Evolutionary conservation across 306 rosid species (phyloP), one percentile per base, ranked within the genome.

Genomic region (Cucumis hystrix): DNA sequence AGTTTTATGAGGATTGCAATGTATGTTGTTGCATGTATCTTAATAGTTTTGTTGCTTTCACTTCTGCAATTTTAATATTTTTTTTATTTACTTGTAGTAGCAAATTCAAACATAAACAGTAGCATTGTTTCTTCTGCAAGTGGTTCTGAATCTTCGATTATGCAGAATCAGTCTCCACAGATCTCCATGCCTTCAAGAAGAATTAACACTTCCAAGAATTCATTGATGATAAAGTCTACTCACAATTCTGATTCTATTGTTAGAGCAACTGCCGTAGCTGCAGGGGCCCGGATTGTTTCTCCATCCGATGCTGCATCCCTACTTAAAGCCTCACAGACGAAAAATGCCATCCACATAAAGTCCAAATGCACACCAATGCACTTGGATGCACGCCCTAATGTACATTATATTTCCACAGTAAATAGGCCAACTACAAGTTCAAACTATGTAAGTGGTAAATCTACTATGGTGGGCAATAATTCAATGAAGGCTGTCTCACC

Each of bases 271-370:
- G 84, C 90, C 0, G 87, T 88, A 57, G 90, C 91, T 66, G 87
- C 83, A 63, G 93, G 90, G 47, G 90, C 93, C 17, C 88, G 84
- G 14, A 83, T 87, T 67, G 90, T 81, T 81, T 83, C 89, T n/a
- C 82, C 82, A 30, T 85, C 88, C 17, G 89, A 83, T 79, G 79
- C 84, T 77, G 83, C 65, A 37, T 87, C 92, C 39, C 82, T 82
- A 73, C 56, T 74, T 35, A 89, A 84, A 85, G 84, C 86, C 78
- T 77, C 86, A 74, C 89, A 83, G 67, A 87, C 83, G 16, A 86
- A 77, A 79, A 84, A 79, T 49, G 76, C 81, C 20, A 84, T 77
- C 71, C 86, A 80, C 66, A 35, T 78, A 70, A 74, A 77, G 81
- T 90, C 90, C 67, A 28, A 83, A 18, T 80, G 79, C 14, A 41